A percentile compares a stretch with the other conserved stretches of the same genome.
These are phyloP conservation scores for Phytopythium oedochilum DNA, from an alignment of 352 stramenopile species.

Conservation along the genomic window DNA sequence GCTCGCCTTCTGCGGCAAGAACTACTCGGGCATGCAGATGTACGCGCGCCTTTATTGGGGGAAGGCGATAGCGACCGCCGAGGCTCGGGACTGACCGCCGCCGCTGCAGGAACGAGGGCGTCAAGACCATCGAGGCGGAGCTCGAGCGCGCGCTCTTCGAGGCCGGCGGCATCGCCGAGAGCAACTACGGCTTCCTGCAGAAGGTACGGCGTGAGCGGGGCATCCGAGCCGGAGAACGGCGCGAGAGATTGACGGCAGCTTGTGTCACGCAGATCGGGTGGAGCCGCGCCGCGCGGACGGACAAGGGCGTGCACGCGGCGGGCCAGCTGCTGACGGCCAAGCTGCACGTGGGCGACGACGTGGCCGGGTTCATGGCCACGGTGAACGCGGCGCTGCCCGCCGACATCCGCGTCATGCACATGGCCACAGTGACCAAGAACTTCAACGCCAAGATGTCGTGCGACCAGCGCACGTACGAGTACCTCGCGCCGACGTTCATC, in stretches of 20 bases:
- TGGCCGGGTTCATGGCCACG: constrained; percentile 53
- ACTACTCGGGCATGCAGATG: constrained; percentile 90
- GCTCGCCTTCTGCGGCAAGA: constrained; percentile 86
- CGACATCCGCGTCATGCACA: constrained; percentile 82
- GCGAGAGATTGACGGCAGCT: background rate
- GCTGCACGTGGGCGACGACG: constrained; percentile 76
- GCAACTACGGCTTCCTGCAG: constrained; percentile 88
- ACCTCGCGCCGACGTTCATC: constrained; percentile 88
- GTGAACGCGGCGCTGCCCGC: constrained; percentile 69
- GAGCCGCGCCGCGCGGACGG: constrained; percentile 84
- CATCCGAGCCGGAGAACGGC: background rate
- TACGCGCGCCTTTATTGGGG: no score
- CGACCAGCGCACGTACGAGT: constrained; percentile 89
- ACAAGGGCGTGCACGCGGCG: constrained; percentile 90
- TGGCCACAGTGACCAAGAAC: constrained; percentile 86
- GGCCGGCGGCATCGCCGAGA: constrained; percentile 80
- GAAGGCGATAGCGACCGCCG: no score
- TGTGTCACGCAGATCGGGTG: constrained; percentile 57
- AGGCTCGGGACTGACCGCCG: no score
- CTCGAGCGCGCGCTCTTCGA: constrained; percentile 86
- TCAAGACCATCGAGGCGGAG: constrained; percentile 89
- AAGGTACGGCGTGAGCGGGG: constrained; percentile 35
- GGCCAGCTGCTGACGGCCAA: constrained; percentile 84
- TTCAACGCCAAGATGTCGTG: constrained; percentile 90
- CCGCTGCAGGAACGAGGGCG: constrained; percentile 68